Conservation (phyloP, 345 rosid genomes). For the Aurinia saxatilis region DNA sequence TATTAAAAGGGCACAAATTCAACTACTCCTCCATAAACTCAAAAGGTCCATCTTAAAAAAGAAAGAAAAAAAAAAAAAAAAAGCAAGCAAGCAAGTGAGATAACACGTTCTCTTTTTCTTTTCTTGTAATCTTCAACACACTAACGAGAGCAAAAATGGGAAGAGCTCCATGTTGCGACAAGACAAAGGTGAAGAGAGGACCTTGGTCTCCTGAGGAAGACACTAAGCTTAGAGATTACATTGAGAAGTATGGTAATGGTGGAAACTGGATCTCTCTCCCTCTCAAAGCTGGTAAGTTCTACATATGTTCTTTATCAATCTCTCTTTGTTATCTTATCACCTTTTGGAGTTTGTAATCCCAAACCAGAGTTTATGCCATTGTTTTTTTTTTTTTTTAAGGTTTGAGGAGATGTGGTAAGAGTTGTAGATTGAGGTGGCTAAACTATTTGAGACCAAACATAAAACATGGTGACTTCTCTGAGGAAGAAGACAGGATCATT, state of each 20-base stretch:
- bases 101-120: slow-evolving; percentile 1
- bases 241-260: slow-evolving; percentile 76
- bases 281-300: slow-evolving; percentile 70
- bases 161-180: slow-evolving; percentile 96
- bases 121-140: slow-evolving; percentile 16
- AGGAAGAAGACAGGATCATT: slow-evolving; percentile 72
- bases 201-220: slow-evolving; percentile 99
- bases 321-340: neutral
- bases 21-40: slow-evolving; percentile 26
- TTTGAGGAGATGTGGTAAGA: slow-evolving; percentile 92
- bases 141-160: slow-evolving; percentile 50
- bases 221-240: slow-evolving; percentile 72
- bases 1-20: slow-evolving; percentile 27
- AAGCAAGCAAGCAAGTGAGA: slow-evolving; percentile 6
- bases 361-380: slow-evolving; percentile 1
- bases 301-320: neutral
- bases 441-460: slow-evolving; percentile 93
- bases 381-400: slow-evolving; percentile 34
- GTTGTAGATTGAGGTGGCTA: slow-evolving; percentile 94
- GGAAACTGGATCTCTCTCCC: slow-evolving; percentile 97
- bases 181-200: slow-evolving; percentile 90
- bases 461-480: slow-evolving; percentile 91
- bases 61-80: neutral
- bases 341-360: too few species aligned
- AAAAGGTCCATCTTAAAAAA: slow-evolving; percentile 7